phyloP scores from a whole-genome alignment of 495 filamentous ascomycete genomes.

The Tuber melanosporum region DNA sequence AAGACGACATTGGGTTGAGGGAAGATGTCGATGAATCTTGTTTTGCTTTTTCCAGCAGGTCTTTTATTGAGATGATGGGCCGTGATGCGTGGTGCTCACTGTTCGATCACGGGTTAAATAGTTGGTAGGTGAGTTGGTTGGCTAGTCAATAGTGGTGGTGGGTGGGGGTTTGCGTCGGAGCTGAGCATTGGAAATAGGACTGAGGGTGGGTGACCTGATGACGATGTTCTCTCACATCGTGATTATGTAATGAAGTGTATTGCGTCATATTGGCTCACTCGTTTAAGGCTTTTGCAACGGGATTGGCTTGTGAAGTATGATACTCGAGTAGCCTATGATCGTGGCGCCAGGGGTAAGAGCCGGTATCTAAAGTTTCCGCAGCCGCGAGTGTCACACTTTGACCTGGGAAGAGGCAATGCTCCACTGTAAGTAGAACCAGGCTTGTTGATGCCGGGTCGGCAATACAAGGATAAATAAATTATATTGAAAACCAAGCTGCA shows the following conservation, averaged over 20 bases:
- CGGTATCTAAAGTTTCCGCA: too few relatives aligned
- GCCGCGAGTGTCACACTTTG: too few relatives aligned
- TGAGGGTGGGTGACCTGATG: not conserved
- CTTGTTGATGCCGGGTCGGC: too few relatives aligned
- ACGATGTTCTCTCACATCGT: not conserved
- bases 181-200: not conserved
- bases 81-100: not conserved
- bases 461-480: too few relatives aligned
- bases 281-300: not conserved
- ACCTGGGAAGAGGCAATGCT: too few relatives aligned
- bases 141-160: not conserved
- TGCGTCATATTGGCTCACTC: not conserved
- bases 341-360: too few relatives aligned
- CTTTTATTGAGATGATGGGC: not conserved
- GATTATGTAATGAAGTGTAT: not conserved
- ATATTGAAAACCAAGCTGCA: too few relatives aligned
- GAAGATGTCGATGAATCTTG: not conserved
- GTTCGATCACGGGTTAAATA: not conserved
- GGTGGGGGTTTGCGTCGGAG: not conserved
- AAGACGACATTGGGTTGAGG: conserved; percentile 52
- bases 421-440: too few relatives aligned
- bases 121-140: not conserved
- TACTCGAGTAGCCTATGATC: too few relatives aligned
- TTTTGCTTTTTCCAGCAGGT: not conserved
- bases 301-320: too few relatives aligned